A percentile compares a stretch with the other conserved stretches of the same genome.
Evolutionary conservation across 169 alveolate species (phyloP).

Genomic region (Theileria luwenshuni): DNA sequence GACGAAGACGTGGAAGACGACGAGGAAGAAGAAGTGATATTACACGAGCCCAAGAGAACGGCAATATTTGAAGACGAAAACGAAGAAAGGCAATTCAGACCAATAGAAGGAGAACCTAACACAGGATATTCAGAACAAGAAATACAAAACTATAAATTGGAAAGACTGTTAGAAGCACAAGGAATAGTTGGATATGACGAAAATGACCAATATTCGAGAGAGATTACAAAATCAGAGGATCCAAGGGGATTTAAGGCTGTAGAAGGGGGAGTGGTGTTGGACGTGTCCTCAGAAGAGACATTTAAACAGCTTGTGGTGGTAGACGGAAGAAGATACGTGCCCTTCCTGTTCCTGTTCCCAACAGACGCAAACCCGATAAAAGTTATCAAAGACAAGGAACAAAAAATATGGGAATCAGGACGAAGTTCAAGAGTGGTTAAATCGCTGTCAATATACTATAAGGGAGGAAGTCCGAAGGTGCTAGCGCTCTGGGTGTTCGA

Average conservation of each 20-base stretch:
- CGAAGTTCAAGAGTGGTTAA: not conserved
- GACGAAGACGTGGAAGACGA: conserved; percentile 1
- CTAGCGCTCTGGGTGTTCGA: not conserved
- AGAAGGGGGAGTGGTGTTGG: not conserved
- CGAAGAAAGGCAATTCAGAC: not conserved
- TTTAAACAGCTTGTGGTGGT: not conserved
- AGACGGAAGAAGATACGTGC: conserved; percentile 7
- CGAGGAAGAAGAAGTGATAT: conserved; percentile 1
- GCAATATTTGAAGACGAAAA: conserved; percentile 7
- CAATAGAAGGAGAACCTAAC: too few relatives aligned
- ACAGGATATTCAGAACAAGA: too few relatives aligned
- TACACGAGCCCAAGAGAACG: too few relatives aligned
- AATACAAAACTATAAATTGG: too few relatives aligned
- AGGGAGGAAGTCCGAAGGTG: not conserved
- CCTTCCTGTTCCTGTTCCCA: conserved; percentile 17
- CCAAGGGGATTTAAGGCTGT: not conserved
- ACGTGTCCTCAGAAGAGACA: conserved; percentile 10
- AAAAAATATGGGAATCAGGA: not conserved
- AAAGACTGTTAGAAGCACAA: too few relatives aligned
- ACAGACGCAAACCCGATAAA: not conserved
- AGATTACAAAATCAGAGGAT: too few relatives aligned
- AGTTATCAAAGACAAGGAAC: not conserved
- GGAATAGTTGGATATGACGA: too few relatives aligned
- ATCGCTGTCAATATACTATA: not conserved
- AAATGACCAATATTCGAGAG: too few relatives aligned